Base-by-base conservation (phyloP, 371 early-diverging fungal species). In the Lichtheimia corymbifera region DNA sequence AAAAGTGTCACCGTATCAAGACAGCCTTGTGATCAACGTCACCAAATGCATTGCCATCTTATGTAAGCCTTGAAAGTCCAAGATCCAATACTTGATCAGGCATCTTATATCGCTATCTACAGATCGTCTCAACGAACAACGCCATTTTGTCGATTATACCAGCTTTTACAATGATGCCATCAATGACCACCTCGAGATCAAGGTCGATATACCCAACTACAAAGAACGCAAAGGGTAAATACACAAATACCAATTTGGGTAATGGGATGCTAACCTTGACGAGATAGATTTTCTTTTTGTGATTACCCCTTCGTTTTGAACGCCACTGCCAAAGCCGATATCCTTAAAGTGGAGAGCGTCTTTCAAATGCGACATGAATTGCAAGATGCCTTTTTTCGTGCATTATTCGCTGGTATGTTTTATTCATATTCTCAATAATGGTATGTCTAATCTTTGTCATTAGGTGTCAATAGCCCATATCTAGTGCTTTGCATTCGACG, bases 391-490 rank as follows among this genome's bases (percentile, higher is more conserved):
- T 94, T 94, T 65, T 95, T 94, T 65, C 72, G 93, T 22, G 91
- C 93, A n/a, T 78, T 95, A 80, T 94, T 95, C 72, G 76, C 78
- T 74, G 82, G 79, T 75, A 65, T 25, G 1, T 7, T 52, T 3
- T 12, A 24, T 58, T 14, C 27, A 17, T 13, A 20, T 13, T 9
- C 13, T 50, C 25, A 24, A 20, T 20, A 44, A 1, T 6, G 15
- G 0, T 50, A 53, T n/a, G 47, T 12, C 14, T 47, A 6, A 14
- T 20, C 27, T 12, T 18, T 24, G 84, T n/a, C 44, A 25, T 14
- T 27, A 65, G 94, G 95, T n/a, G 87, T 93, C 4, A 92, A 90
- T 41, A 88, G 89, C 55, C 95, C 94, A 0, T 95, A 95, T 67
- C 71, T 94, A 5, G 88, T 88, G n/a, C 80, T 93, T n/a, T 88